phyloP scores from a whole-genome alignment of 2,329 filamentous ascomycete genomes.

The Teratosphaeria epicoccoides region DNA sequence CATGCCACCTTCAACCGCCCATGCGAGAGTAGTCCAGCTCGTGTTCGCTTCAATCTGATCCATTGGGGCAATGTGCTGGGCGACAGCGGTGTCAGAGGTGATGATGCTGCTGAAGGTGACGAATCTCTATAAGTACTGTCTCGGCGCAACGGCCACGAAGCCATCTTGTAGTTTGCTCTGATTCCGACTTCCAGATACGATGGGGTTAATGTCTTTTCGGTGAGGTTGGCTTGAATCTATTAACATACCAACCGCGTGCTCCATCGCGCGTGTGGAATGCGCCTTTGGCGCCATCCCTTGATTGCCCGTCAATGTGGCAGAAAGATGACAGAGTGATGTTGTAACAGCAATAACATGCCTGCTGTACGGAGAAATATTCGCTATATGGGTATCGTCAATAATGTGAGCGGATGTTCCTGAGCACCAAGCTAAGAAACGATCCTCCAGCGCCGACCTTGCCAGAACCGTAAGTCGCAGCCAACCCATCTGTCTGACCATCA shows the following conservation, averaged over 20 bases:
- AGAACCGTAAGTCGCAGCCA: neutral
- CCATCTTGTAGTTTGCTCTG: constrained; percentile 7
- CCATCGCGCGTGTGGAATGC: neutral
- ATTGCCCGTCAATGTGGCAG: neutral
- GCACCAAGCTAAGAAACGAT: too few species aligned
- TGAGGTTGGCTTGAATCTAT: neutral
- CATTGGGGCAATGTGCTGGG: constrained; percentile 20
- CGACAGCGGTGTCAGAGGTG: constrained; percentile 15
- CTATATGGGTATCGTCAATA: too few species aligned
- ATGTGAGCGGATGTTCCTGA: too few species aligned
- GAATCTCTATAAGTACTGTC: constrained; percentile 14
- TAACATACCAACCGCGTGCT: neutral
- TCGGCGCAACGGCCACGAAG: constrained; percentile 13
- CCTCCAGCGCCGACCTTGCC: too few species aligned
- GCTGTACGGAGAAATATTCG: too few species aligned
- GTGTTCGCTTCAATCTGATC: constrained; percentile 13
- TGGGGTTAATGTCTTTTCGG: neutral
- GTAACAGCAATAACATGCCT: too few species aligned
- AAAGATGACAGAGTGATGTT: neutral
- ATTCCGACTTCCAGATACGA: neutral
- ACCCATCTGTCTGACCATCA: neutral
- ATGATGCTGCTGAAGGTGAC: constrained; percentile 8
- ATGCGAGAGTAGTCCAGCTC: constrained; percentile 9
- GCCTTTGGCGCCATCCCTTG: neutral
- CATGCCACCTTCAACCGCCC: constrained; percentile 16